A percentile compares a stretch with the other conserved stretches of the same genome.
phyloP scores from a whole-genome alignment of 1,139 yeast genomes.

The Blastobotrys proliferans region DNA sequence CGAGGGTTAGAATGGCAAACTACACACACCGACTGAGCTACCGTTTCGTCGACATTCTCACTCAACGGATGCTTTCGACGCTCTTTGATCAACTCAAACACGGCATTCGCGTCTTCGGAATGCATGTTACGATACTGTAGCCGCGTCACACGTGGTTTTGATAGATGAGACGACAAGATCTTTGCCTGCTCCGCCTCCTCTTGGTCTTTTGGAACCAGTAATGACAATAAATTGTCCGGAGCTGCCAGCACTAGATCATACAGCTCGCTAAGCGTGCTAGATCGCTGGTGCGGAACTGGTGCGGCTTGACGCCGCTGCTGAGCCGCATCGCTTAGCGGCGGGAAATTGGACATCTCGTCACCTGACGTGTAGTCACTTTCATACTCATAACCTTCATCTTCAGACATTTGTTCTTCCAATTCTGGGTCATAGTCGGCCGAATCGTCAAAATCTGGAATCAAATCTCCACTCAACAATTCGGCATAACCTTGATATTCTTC shows the following conservation, averaged over 20 bases:
- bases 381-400: constrained; percentile 19
- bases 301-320: neutral
- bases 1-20: constrained; percentile 75
- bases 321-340: constrained; percentile 1
- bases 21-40: constrained; percentile 49
- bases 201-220: constrained; percentile 24
- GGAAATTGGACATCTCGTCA: constrained; percentile 4
- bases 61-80: constrained; percentile 15
- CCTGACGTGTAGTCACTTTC: constrained; percentile 12
- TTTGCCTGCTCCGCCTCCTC: constrained; percentile 24
- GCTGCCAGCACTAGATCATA: constrained; percentile 24
- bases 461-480: constrained; percentile 22
- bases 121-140: constrained; percentile 19
- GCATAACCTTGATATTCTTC: constrained; percentile 20
- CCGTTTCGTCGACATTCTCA: constrained; percentile 5
- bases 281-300: neutral
- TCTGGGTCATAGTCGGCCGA: constrained; percentile 26
- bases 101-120: constrained; percentile 15
- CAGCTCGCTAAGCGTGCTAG: constrained; percentile 16
- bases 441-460: constrained; percentile 27
- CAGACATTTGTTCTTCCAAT: constrained; percentile 16
- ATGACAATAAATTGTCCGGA: constrained; percentile 22
- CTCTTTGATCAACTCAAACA: constrained; percentile 17
- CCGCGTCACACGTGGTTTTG: constrained; percentile 22
- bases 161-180: constrained; percentile 22